Evolutionary conservation across 2,329 filamentous ascomycete genomes (phyloP).

Genomic region (Neophaeococcomyces aloes): DNA sequence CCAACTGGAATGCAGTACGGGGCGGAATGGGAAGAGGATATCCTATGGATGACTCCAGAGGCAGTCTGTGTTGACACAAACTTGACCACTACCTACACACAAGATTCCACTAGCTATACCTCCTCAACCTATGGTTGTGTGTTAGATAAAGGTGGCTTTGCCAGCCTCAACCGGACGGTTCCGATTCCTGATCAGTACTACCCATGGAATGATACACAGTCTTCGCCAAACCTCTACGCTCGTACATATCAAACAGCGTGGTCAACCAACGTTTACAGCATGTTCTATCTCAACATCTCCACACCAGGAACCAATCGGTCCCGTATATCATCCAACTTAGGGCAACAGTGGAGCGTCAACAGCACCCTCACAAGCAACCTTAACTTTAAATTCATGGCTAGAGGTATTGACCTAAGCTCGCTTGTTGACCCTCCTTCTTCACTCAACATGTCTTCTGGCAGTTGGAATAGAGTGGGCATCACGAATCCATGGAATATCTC

Average conservation of each 20-base stretch:
- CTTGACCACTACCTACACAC: not conserved
- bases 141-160: constrained; percentile 36
- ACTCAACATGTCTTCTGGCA: not conserved
- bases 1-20: constrained; percentile 37
- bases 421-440: not conserved
- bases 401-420: not conserved
- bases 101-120: not conserved
- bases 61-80: not conserved
- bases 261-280: constrained; percentile 28
- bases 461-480: not conserved
- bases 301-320: constrained; percentile 14
- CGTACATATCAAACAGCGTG: constrained; percentile 37
- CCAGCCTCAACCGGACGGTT: constrained; percentile 27
- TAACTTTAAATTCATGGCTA: not conserved
- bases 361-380: not conserved
- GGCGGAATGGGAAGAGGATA: constrained; percentile 37
- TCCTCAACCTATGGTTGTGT: not conserved
- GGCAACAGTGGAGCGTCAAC: not conserved
- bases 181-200: constrained; percentile 23
- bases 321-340: not conserved
- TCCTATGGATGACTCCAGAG: constrained; percentile 40
- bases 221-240: constrained; percentile 28
- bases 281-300: constrained; percentile 28
- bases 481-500: constrained; percentile 26
- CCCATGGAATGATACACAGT: constrained; percentile 24